These are phyloP conservation scores for Ministeria vibrans DNA, from an alignment of 78 protist genomes.

Conservation along the genomic window DNA sequence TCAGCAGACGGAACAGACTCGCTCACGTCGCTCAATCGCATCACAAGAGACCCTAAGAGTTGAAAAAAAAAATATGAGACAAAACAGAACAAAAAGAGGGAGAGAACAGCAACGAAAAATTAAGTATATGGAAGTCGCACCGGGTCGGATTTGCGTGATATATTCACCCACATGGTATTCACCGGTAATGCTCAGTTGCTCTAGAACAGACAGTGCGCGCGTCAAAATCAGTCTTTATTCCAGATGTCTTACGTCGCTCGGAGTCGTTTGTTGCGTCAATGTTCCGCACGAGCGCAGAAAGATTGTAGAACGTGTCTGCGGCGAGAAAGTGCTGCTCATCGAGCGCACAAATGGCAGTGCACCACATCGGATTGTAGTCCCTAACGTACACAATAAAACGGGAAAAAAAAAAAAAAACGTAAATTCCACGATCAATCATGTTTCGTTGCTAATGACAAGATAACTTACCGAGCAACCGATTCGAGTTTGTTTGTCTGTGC, in stretches of 20 bases:
- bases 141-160: slow-evolving; percentile 55
- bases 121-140: slow-evolving; percentile 2
- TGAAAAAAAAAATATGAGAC: background rate
- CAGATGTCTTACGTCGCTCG: too few relatives aligned
- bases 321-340: slow-evolving; percentile 76
- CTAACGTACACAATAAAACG: background rate
- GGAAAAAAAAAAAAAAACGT: background rate
- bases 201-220: too few relatives aligned
- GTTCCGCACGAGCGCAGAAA: slow-evolving; percentile 36
- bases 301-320: slow-evolving; percentile 62
- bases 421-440: background rate
- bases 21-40: slow-evolving; percentile 20
- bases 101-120: slow-evolving; percentile 3
- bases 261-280: slow-evolving; percentile 63
- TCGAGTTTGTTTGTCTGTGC: background rate
- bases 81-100: background rate
- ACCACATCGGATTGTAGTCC: background rate
- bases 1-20: slow-evolving; percentile 34
- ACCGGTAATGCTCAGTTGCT: slow-evolving; percentile 51
- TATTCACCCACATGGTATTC: slow-evolving; percentile 75
- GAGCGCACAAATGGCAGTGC: slow-evolving; percentile 41
- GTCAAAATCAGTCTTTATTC: too few relatives aligned
- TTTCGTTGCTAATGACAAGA: background rate
- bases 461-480: slow-evolving; percentile 44
- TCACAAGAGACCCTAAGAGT: slow-evolving; percentile 31